These are phyloP conservation scores for Cystobasidium onofrii DNA, from an alignment of 768 basidiomycete species.

Conservation along the genomic window DNA sequence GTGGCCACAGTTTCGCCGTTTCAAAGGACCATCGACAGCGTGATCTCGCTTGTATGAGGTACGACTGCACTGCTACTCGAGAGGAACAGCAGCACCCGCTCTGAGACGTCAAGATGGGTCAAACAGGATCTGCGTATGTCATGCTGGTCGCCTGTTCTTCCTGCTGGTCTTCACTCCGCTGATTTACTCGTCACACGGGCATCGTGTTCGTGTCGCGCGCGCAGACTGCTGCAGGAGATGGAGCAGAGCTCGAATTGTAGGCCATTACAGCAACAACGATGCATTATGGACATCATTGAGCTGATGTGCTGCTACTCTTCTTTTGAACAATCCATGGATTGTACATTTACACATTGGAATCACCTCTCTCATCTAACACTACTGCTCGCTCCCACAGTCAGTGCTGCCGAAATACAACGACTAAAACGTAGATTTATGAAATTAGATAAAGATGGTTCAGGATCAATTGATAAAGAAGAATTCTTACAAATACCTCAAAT, in stretches of 20 bases:
- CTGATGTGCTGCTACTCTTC: neutral
- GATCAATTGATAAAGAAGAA: conserved; percentile 96
- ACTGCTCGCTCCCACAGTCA: conserved; percentile 62
- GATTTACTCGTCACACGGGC: neutral
- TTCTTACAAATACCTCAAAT: conserved; percentile 99
- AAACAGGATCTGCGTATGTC: conserved; percentile 28
- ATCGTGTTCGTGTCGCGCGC: conserved; percentile 44
- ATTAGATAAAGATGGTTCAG: conserved; percentile 94
- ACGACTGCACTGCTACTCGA: neutral
- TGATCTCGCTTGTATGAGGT: neutral
- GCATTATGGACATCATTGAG: neutral
- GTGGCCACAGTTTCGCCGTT: neutral
- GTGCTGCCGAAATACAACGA: conserved; percentile 81
- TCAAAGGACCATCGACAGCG: neutral
- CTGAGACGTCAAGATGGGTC: conserved; percentile 17
- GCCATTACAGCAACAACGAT: neutral
- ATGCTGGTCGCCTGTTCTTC: neutral
- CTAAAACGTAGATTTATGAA: conserved; percentile 99
- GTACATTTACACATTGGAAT: neutral
- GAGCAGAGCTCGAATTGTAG: conserved; percentile 92
- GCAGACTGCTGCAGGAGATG: conserved; percentile 80
- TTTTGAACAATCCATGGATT: neutral
- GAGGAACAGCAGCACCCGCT: neutral
- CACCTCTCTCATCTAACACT: neutral
- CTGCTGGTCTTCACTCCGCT: neutral